phyloP scores from a whole-genome alignment of 2,329 filamentous ascomycete species.

The Ceratocystis cacaofunesta region DNA sequence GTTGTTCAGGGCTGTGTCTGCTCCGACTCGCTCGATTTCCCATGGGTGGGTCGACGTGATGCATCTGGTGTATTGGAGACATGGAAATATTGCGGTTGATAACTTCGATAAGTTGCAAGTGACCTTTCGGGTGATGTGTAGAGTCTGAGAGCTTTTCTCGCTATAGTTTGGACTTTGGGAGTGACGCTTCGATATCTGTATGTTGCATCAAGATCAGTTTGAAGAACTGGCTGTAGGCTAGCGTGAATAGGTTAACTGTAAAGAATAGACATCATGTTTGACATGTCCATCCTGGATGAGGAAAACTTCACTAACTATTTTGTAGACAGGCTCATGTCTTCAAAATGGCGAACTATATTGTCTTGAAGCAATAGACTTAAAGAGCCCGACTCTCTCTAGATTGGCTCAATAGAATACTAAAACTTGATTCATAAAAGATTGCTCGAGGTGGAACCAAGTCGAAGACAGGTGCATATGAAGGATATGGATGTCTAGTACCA shows the following conservation, averaged over 20 bases:
- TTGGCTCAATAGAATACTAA: background rate
- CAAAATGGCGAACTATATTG: background rate
- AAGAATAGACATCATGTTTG: too few species aligned
- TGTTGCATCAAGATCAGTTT: too few species aligned
- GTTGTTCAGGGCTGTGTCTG: background rate
- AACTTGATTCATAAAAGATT: background rate
- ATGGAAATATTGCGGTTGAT: background rate
- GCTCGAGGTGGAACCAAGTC: background rate
- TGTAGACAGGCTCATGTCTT: background rate
- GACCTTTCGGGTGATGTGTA: background rate
- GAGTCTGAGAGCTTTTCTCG: background rate
- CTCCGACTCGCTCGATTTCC: background rate
- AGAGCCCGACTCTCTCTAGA: background rate
- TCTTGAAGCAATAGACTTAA: background rate
- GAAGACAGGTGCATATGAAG: background rate
- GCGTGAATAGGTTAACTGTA: too few species aligned
- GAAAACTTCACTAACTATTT: too few species aligned
- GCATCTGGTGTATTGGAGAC: constrained; percentile 15
- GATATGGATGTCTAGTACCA: background rate
- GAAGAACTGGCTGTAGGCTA: too few species aligned
- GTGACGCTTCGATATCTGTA: too few species aligned
- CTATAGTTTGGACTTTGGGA: background rate
- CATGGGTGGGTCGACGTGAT: constrained; percentile 13
- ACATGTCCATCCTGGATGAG: too few species aligned
- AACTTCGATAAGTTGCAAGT: background rate